Evolutionary conservation across 179 eudicot species (phyloP), one percentile per base, ranked within the genome.

Genomic region (Silene vulgaris): DNA sequence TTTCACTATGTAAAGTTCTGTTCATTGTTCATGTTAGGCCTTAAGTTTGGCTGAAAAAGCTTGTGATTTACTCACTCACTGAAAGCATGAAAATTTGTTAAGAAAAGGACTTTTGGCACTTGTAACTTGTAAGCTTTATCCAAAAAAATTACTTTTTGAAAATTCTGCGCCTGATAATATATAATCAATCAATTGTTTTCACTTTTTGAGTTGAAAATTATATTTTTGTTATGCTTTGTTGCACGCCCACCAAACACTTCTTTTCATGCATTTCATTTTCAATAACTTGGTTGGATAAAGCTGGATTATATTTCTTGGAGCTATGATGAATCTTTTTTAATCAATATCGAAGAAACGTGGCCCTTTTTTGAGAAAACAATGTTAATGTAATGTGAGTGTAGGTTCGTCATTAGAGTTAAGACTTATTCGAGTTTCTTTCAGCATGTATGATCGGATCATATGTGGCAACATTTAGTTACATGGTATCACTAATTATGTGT

Each of bases 101-200:
- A 50, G 69, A 77, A 77, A 81, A 79, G 65, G 81, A 79, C 82
- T 71, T 79, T 62, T 75, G 11, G 28, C 14, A 43, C 67, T 45
- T 59, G 9, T 8, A 7, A 21, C 32, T 66, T 65, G 57, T 77
- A 76, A 72, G 52, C 62, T 78, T 73, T 78, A 29, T 21, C 48
- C 73, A n/a, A 23, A 56, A 70, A 23, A 30, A 0, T 40, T 40
- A 48, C 74, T 69, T 68, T 74, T 40, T 23, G 71, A 61, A 74
- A 66, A 74, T 40, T 43, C 52, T 19, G 3, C 37, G 20, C n/a
- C 4, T 54, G 59, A n/a, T 52, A 35, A 61, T 45, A 16, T 30
- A 43, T 65, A 78, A 65, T 37, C 12, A 37, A 62, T 73, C 57
- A 23, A 63, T 21, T 5, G 32, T 71, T 78, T 28, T 5, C 32